Evolutionary conservation across 225 moss, liverwort and hornwort species (phyloP), one percentile per base, ranked within the genome.

Genomic region (Bryum argenteum): DNA sequence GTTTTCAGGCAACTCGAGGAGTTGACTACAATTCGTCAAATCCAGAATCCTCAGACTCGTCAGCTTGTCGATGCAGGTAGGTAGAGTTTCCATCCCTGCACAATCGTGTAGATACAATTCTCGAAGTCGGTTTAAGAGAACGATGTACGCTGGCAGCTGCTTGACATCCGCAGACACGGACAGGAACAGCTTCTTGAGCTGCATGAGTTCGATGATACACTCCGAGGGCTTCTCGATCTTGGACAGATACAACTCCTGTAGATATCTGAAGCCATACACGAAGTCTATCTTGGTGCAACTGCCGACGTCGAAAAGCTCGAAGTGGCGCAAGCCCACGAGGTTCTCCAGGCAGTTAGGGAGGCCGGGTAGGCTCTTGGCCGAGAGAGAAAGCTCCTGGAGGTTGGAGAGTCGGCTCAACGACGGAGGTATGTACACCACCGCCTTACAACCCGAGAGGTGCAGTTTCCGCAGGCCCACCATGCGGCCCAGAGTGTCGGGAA

Each of bases 361-460:
- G 23, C 40, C 43, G 13, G 73, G 14, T 15, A 77, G 15, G 11
- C 67, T 73, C 40, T 69, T 81, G 13, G 72, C 73, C 11, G 81
- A 81, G 17, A 81, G 33, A 40, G 77, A 81, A 39, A 77, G 69
- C 69, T 77, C 77, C 43, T 77, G 63, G 13, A 81, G 64, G 58
- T 73, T 67, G 38, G 69, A 67, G 18, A 81, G 64, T 38, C 43
- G 52, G 61, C 77, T 60, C 56, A 81, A 60, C 13, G 76, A 81
- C 33, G 51, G 44, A 11, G 81, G 81, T 3, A 77, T 67, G 21
- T 77, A 81, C 17, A 73, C 77, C 38, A 77, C 60, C 13, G 81
- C 76, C 73, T 72, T 81, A 69, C 81, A 81, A 12, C 81, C 68
- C 23, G 77, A 77, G 11, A 81, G 77, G 40, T 81, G 81, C 11